These are phyloP conservation scores for Wickerhamomyces sp. DNA, from an alignment of 1,139 yeast species.

Conservation along the genomic window DNA sequence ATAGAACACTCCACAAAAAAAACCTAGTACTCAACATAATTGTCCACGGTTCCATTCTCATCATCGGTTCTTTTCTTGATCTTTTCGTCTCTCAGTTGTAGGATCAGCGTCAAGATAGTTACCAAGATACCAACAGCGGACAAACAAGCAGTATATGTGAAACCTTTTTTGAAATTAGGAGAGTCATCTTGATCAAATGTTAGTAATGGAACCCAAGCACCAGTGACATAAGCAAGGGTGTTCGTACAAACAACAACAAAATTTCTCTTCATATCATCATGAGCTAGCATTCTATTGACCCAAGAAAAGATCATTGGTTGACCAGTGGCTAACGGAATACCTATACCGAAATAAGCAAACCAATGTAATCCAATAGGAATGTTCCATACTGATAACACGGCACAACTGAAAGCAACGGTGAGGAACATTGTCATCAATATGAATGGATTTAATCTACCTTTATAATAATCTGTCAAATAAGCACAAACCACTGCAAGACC, in stretches of 20 bases:
- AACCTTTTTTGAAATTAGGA: slow-evolving; percentile 46
- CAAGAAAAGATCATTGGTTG: slow-evolving; percentile 49
- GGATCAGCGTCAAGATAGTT: not conserved
- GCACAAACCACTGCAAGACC: slow-evolving; percentile 37
- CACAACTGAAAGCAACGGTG: slow-evolving; percentile 37
- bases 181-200: slow-evolving; percentile 47
- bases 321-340: slow-evolving; percentile 43
- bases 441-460: slow-evolving; percentile 37
- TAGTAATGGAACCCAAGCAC: slow-evolving; percentile 33
- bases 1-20: not conserved
- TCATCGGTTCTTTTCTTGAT: not conserved
- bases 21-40: too few relatives aligned
- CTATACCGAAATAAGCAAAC: slow-evolving; percentile 43
- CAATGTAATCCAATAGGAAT: slow-evolving; percentile 46
- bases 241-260: slow-evolving; percentile 22
- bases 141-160: slow-evolving; percentile 44
- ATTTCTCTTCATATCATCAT: slow-evolving; percentile 23
- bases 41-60: not conserved
- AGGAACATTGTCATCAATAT: slow-evolving; percentile 36
- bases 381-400: slow-evolving; percentile 42
- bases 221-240: slow-evolving; percentile 19
- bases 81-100: slow-evolving; percentile 1
- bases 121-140: slow-evolving; percentile 10
- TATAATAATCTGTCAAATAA: slow-evolving; percentile 38
- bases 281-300: slow-evolving; percentile 43